Conservation (phyloP, 2,329 filamentous ascomycete species). For the Fusarium euwallaceae region DNA sequence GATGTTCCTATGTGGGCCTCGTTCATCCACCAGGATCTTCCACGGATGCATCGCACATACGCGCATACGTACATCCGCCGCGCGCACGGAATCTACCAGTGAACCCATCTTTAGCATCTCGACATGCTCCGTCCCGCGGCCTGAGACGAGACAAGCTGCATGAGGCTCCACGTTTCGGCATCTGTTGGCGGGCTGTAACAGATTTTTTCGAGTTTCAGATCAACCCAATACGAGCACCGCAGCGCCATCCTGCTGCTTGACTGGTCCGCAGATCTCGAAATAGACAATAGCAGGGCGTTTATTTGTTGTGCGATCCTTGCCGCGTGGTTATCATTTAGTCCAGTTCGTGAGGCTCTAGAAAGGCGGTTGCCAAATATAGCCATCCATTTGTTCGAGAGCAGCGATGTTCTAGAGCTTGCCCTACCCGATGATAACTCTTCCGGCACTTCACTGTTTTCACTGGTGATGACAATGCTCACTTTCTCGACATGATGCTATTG, state of each 20-base stretch:
- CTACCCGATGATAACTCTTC: background rate
- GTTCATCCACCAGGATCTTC: constrained; percentile 11
- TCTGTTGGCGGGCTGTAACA: constrained; percentile 6
- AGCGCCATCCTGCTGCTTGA: background rate
- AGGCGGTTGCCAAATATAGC: background rate
- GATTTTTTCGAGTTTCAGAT: constrained; percentile 18
- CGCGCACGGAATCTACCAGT: background rate
- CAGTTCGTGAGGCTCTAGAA: background rate
- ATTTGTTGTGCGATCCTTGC: background rate
- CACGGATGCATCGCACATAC: background rate
- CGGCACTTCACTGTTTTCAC: background rate
- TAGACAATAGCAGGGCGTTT: background rate
- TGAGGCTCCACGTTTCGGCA: constrained; percentile 34
- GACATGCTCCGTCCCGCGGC: constrained; percentile 5
- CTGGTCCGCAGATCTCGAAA: background rate
- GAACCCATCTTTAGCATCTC: constrained; percentile 18
- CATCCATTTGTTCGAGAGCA: background rate
- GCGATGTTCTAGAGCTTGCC: background rate
- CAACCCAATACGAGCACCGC: constrained; percentile 1
- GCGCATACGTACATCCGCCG: background rate
- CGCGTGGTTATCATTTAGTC: background rate
- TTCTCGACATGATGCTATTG: background rate
- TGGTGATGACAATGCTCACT: background rate
- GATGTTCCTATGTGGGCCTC: constrained; percentile 31
- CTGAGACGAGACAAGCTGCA: constrained; percentile 29